Percentiles rank a stretch among this genome's conserved stretches.
Evolutionary conservation across 1,284 basidiomycete genomes (phyloP).

Genomic region (Sphagnurus paluster): DNA sequence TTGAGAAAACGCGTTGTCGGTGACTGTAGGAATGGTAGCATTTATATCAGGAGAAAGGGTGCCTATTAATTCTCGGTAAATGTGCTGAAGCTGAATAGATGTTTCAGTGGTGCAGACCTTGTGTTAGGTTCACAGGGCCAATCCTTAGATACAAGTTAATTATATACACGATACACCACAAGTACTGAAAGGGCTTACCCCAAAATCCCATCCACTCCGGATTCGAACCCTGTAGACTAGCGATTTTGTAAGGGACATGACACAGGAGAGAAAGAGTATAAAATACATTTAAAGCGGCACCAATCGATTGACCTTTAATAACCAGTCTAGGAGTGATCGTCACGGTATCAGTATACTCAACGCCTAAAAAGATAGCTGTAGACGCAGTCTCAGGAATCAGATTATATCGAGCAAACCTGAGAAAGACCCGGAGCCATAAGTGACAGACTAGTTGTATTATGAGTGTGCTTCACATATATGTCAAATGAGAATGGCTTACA

Average conservation of each 20-base stretch:
- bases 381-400: background rate
- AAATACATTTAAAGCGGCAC: slow-evolving; percentile 42
- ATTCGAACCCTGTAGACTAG: slow-evolving; percentile 35
- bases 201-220: slow-evolving; percentile 52
- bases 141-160: slow-evolving; percentile 29
- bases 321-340: slow-evolving; percentile 37
- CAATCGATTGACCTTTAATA: slow-evolving; percentile 53
- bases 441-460: slow-evolving; percentile 37
- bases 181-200: slow-evolving; percentile 36
- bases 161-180: background rate
- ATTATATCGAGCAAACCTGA: slow-evolving; percentile 32
- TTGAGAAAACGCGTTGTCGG: slow-evolving; percentile 46
- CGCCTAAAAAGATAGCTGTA: slow-evolving; percentile 30
- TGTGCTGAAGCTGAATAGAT: background rate
- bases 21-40: slow-evolving; percentile 42
- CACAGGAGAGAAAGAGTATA: background rate
- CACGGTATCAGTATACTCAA: slow-evolving; percentile 49
- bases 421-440: slow-evolving; percentile 55
- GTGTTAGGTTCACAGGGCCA: slow-evolving; percentile 50
- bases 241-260: background rate
- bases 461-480: background rate
- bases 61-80: slow-evolving; percentile 13
- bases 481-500: slow-evolving; percentile 35
- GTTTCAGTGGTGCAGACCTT: slow-evolving; percentile 20
- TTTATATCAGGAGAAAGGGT: slow-evolving; percentile 34